Conservation (phyloP, 2,329 filamentous ascomycete species). For the Sclerotiophoma versabilis region DNA sequence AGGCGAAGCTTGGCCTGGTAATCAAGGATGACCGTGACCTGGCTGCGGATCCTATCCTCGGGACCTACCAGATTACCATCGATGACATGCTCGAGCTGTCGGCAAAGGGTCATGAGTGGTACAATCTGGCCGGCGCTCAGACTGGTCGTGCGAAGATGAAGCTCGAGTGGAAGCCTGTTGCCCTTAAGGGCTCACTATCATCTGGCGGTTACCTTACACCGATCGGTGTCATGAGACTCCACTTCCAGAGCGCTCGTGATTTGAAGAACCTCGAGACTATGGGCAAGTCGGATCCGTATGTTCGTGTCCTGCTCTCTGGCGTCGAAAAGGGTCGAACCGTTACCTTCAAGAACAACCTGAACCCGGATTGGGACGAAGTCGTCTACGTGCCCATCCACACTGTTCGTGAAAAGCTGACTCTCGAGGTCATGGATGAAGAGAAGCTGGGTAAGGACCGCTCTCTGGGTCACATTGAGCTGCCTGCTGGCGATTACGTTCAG, state of each 20-base stretch:
- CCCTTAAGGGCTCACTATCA: conserved; percentile 76
- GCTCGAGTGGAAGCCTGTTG: conserved; percentile 94
- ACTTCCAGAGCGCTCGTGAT: conserved; percentile 83
- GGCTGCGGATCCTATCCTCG: conserved; percentile 80
- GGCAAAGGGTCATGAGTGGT: conserved; percentile 96
- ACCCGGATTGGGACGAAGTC: conserved; percentile 95
- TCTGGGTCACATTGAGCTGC: conserved; percentile 80
- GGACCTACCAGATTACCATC: conserved; percentile 93
- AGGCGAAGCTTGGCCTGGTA: conserved; percentile 86
- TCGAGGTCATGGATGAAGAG: conserved; percentile 98
- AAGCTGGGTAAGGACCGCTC: conserved; percentile 89
- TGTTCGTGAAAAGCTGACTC: conserved; percentile 77
- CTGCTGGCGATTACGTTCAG: conserved; percentile 77
- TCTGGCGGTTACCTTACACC: conserved; percentile 91
- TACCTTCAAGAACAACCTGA: conserved; percentile 93
- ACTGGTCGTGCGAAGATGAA: conserved; percentile 88
- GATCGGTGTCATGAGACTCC: conserved; percentile 92
- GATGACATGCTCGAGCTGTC: conserved; percentile 91
- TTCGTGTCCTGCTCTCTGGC: conserved; percentile 84
- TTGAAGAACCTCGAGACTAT: conserved; percentile 93
- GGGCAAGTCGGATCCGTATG: conserved; percentile 97
- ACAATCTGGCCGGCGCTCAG: conserved; percentile 80
- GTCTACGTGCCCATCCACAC: conserved; percentile 93
- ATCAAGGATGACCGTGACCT: conserved; percentile 96
- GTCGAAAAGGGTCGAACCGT: conserved; percentile 92